These are phyloP conservation scores for Metschnikowia borealis DNA, from an alignment of 805 yeast species.

Conservation along the genomic window DNA sequence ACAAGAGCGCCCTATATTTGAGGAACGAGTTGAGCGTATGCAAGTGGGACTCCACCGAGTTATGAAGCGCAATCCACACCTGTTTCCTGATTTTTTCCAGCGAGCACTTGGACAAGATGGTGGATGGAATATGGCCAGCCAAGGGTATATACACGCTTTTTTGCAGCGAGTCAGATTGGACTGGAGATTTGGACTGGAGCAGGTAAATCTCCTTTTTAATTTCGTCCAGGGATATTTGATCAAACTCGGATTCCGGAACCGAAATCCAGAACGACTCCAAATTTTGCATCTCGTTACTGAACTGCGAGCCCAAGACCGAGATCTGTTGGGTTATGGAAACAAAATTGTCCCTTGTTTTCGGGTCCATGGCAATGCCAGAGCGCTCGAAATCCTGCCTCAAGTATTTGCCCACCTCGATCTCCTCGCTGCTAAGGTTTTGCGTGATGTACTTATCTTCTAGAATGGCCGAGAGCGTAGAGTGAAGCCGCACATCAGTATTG, in stretches of 20 bases:
- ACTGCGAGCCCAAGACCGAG: conserved; percentile 75
- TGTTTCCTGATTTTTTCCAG: conserved; percentile 55
- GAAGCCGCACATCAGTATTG: conserved; percentile 77
- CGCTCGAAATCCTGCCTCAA: conserved; percentile 81
- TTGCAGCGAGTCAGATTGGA: neutral
- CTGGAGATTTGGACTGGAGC: conserved; percentile 25
- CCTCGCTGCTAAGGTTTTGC: conserved; percentile 60
- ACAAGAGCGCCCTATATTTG: conserved; percentile 62
- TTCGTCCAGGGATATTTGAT: conserved; percentile 19
- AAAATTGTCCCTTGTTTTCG: conserved; percentile 60
- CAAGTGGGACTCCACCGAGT: conserved; percentile 62
- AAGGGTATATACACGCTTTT: conserved; percentile 26
- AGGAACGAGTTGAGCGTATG: conserved; percentile 54
- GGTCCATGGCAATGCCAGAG: conserved; percentile 82
- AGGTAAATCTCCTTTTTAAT: conserved; percentile 25
- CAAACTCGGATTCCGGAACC: conserved; percentile 29
- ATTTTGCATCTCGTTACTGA: conserved; percentile 47
- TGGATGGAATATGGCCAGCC: conserved; percentile 60
- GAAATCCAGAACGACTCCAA: conserved; percentile 36
- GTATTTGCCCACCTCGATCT: conserved; percentile 74
- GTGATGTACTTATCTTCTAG: conserved; percentile 28
- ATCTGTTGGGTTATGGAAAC: conserved; percentile 77
- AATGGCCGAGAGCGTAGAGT: conserved; percentile 53
- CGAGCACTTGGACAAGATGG: conserved; percentile 56
- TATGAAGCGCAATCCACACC: conserved; percentile 74